phyloP scores from a whole-genome alignment of 176 grass and related monocot species.

The Cenchrus purpureus region DNA sequence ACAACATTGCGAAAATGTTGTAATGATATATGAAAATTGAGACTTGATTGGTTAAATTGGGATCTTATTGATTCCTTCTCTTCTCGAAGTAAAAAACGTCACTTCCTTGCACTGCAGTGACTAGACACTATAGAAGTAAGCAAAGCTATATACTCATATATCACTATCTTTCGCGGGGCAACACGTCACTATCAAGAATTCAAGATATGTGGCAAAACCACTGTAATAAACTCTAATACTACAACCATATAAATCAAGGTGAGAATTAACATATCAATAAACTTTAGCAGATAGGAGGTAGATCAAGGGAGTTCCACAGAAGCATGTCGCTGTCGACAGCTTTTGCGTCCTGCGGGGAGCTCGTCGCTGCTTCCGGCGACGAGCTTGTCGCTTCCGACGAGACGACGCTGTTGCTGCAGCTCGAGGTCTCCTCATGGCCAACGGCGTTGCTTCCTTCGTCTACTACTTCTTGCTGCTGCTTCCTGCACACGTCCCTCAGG shows the following conservation, averaged over 20 bases:
- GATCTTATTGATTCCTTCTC: not conserved
- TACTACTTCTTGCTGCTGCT: not conserved
- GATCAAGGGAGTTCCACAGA: slow-evolving; percentile 52
- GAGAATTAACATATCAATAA: not conserved
- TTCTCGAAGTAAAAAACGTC: not conserved
- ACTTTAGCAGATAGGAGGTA: slow-evolving; percentile 43
- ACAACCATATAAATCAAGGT: not conserved
- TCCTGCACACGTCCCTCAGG: slow-evolving; percentile 43
- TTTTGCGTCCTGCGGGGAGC: not conserved
- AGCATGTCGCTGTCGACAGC: slow-evolving; percentile 37
- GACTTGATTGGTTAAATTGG: not conserved
- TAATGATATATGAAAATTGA: not conserved
- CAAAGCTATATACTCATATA: not conserved
- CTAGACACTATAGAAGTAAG: not conserved
- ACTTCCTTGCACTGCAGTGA: not conserved
- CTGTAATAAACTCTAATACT: not conserved
- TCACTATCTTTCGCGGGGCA: too few relatives aligned
- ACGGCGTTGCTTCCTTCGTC: not conserved
- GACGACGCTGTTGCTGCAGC: slow-evolving; percentile 34
- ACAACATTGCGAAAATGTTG: not conserved
- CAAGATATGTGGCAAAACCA: not conserved
- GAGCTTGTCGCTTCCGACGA: slow-evolving; percentile 25
- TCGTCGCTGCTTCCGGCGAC: slow-evolving; percentile 12
- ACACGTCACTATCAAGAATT: too few relatives aligned
- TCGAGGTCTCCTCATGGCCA: slow-evolving; percentile 38